Evolutionary conservation across 2,329 filamentous ascomycete species (phyloP).

Genomic region (Pezicula carpinea): DNA sequence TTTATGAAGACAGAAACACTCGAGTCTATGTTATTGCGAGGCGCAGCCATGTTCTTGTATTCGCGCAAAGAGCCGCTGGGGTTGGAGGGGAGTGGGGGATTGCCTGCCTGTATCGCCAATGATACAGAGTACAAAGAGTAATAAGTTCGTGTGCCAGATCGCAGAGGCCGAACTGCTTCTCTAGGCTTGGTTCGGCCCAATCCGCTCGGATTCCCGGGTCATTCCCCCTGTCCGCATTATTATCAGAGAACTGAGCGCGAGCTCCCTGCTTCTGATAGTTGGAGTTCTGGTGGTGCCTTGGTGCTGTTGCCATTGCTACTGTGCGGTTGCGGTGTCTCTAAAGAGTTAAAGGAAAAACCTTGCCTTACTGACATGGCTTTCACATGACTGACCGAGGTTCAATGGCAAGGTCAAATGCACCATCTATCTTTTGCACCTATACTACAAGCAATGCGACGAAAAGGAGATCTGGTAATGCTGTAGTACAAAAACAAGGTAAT

Average conservation of each 20-base stretch:
- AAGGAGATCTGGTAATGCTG: slow-evolving; percentile 19
- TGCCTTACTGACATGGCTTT: background rate
- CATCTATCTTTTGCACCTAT: slow-evolving; percentile 23
- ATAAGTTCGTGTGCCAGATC: background rate
- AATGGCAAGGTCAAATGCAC: background rate
- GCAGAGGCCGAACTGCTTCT: background rate
- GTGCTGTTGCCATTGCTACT: background rate
- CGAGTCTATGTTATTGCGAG: too few relatives aligned
- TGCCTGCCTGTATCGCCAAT: background rate
- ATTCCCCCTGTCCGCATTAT: background rate
- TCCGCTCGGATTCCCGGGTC: background rate
- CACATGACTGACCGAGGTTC: background rate
- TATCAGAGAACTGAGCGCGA: background rate
- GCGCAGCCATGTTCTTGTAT: too few relatives aligned
- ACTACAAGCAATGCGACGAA: slow-evolving; percentile 26
- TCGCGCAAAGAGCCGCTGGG: background rate
- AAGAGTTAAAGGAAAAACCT: background rate
- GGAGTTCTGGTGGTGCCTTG: background rate
- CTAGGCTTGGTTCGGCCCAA: background rate
- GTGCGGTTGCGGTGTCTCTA: slow-evolving; percentile 1
- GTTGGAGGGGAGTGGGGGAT: background rate
- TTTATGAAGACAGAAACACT: too few relatives aligned
- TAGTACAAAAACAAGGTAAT: slow-evolving; percentile 22
- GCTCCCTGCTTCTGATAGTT: background rate
- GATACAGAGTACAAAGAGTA: too few relatives aligned